Evolutionary conservation across 148 eudicot species (phyloP).

Genomic region (Nepenthes mirabilis): DNA sequence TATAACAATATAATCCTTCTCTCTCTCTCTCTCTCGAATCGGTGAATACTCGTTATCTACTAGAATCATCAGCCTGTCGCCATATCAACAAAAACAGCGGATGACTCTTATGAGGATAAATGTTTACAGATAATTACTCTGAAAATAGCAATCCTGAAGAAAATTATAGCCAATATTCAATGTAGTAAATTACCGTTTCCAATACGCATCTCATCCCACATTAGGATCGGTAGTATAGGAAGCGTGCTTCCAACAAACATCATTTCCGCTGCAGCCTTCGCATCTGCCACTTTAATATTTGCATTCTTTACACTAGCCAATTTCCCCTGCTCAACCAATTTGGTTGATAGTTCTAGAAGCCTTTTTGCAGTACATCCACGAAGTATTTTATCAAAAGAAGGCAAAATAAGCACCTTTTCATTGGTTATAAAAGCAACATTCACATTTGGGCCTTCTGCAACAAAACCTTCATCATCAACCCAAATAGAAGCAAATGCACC

Average conservation of each 20-base stretch:
- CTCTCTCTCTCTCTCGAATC: too few relatives aligned
- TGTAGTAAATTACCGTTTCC: conserved; percentile 36
- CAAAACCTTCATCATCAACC: conserved; percentile 51
- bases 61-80: not conserved
- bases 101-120: not conserved
- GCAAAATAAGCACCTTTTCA: conserved; percentile 60
- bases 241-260: conserved; percentile 72
- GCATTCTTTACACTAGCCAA: conserved; percentile 36
- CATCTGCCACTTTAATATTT: conserved; percentile 39
- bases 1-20: too few relatives aligned
- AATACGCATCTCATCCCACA: conserved; percentile 61
- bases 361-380: conserved; percentile 67
- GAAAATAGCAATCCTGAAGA: too few relatives aligned
- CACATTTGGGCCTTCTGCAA: conserved; percentile 75
- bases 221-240: conserved; percentile 49
- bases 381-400: conserved; percentile 48
- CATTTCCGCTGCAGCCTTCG: conserved; percentile 52
- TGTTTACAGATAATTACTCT: too few relatives aligned
- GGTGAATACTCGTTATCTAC: not conserved
- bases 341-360: conserved; percentile 49
- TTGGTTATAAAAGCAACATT: conserved; percentile 52
- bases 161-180: too few relatives aligned
- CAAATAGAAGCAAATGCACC: conserved; percentile 57
- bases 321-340: conserved; percentile 35
- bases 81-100: not conserved